Base-by-base conservation (phyloP, 2,329 filamentous ascomycete genomes). In the Neurospora crassa region DNA sequence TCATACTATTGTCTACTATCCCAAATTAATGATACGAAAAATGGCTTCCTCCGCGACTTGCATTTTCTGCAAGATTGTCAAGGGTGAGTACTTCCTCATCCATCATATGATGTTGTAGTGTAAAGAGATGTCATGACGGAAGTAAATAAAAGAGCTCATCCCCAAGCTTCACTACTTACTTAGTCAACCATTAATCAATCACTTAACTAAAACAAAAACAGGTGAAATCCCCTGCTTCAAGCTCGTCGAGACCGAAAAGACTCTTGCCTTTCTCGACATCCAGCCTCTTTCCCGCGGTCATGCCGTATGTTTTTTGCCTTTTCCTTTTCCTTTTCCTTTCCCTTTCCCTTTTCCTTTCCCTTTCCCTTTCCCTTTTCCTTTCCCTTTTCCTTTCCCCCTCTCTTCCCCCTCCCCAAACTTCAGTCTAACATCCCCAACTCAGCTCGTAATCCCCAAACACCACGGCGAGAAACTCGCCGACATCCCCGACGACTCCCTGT, bases 61-160 rank as follows among this genome's bases (percentile, higher is more conserved):
- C 81, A 93, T 98, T 79, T 99, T 99, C 85, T 99, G 96, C 87
- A 97, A 93, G 82, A 98, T 99, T 80, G 91, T 99, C 85, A 96
- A 97, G 88, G 95, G 95, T 68, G 72, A 73, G 41, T 42, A 16
- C 41, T 16, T 42, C 41, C 41, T 40, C 40, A 29, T 29, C 24
- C 24, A 29, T 29, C 24, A 29, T 29, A 29, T 29, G 24, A 29
- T 29, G 24, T 29, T 29, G 24, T 37, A 37, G 69, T 70, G 18
- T 42, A 69, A 40, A 68, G 24, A 59, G 12, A 63, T 10, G 24
- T 18, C 14, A 4, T 16, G n/a, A 40, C n/a, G n/a, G n/a, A n/a
- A n/a, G n/a, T n/a, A n/a, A n/a, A 2, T 18, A 20, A 41, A 41
- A 68, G 37, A 69, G 68, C 59, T 40, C n/a, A 45, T 37, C 34